These are phyloP conservation scores for Aspergillus brunneoviolaceus DNA, from an alignment of 2,329 filamentous ascomycete species.

Conservation along the genomic window DNA sequence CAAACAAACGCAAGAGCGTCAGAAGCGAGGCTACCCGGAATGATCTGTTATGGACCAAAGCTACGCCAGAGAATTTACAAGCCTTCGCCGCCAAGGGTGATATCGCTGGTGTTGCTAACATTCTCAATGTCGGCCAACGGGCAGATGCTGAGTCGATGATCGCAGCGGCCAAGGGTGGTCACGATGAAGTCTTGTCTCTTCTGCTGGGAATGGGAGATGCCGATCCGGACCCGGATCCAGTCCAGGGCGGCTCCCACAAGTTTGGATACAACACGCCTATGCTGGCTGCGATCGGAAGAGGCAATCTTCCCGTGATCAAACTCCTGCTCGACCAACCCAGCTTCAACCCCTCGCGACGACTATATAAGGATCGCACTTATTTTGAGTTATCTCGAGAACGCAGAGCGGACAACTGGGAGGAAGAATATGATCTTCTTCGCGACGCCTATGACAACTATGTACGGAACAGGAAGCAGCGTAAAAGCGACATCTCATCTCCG, in stretches of 20 bases:
- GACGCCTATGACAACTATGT: slow-evolving; percentile 51
- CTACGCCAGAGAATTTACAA: slow-evolving; percentile 50
- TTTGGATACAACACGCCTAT: slow-evolving; percentile 85
- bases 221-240: slow-evolving; percentile 67
- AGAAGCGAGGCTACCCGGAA: slow-evolving; percentile 52
- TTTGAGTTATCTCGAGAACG: slow-evolving; percentile 81
- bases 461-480: slow-evolving; percentile 33
- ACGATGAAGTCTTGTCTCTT: slow-evolving; percentile 81
- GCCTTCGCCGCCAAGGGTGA: slow-evolving; percentile 52
- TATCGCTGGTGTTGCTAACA: slow-evolving; percentile 49
- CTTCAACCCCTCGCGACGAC: slow-evolving; percentile 77
- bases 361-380: slow-evolving; percentile 76
- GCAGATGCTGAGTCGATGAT: slow-evolving; percentile 84
- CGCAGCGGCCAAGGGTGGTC: slow-evolving; percentile 86
- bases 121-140: slow-evolving; percentile 52
- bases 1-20: slow-evolving; percentile 45
- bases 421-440: slow-evolving; percentile 80
- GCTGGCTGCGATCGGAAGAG: slow-evolving; percentile 86
- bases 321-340: slow-evolving; percentile 72
- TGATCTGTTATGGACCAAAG: slow-evolving; percentile 51
- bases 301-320: slow-evolving; percentile 79
- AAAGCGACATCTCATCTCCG: slow-evolving; percentile 38
- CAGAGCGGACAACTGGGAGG: slow-evolving; percentile 83
- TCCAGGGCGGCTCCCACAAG: slow-evolving; percentile 53
- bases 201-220: slow-evolving; percentile 66